Evolutionary conservation across 257 asterid genomes (phyloP).

Genomic region (Ajuga chamaepitys): DNA sequence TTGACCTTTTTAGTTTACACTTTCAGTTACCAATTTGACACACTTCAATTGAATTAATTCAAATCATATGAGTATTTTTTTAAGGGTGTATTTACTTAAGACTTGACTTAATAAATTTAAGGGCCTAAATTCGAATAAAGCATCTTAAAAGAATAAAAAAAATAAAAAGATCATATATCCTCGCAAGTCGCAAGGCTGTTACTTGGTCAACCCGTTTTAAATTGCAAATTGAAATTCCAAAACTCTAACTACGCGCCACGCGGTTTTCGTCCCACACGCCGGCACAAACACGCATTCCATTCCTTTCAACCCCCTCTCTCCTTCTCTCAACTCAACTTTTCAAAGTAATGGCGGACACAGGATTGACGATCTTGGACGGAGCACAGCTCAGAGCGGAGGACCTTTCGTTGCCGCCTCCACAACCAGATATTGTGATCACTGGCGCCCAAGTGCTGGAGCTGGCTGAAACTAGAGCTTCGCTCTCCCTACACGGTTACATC

Average conservation of each 20-base stretch:
- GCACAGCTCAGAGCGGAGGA: conserved; percentile 31
- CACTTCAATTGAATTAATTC: too few species aligned
- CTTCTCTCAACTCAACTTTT: background rate
- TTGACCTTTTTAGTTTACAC: too few species aligned
- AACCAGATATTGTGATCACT: conserved; percentile 17
- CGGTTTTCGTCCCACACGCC: conserved; percentile 24
- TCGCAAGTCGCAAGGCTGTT: too few species aligned
- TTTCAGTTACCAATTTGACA: too few species aligned
- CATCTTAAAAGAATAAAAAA: too few species aligned
- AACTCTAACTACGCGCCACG: conserved; percentile 27
- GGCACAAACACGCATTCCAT: background rate
- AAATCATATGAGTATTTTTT: too few species aligned
- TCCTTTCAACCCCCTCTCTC: conserved; percentile 19
- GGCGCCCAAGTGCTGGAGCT: conserved; percentile 34
- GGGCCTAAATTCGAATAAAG: too few species aligned
- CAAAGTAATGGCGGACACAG: conserved; percentile 36
- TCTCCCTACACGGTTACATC: conserved; percentile 31
- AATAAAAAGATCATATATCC: too few species aligned
- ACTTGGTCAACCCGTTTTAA: background rate
- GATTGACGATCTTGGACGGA: conserved; percentile 45
- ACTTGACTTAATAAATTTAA: too few species aligned
- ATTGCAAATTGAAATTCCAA: conserved; percentile 3
- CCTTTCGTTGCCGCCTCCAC: conserved; percentile 26
- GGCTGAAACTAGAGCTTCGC: conserved; percentile 39
- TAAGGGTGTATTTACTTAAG: too few species aligned